phyloP scores from a whole-genome alignment of 192 early-diverging fungal species.

The Allomyces arbusculus region DNA sequence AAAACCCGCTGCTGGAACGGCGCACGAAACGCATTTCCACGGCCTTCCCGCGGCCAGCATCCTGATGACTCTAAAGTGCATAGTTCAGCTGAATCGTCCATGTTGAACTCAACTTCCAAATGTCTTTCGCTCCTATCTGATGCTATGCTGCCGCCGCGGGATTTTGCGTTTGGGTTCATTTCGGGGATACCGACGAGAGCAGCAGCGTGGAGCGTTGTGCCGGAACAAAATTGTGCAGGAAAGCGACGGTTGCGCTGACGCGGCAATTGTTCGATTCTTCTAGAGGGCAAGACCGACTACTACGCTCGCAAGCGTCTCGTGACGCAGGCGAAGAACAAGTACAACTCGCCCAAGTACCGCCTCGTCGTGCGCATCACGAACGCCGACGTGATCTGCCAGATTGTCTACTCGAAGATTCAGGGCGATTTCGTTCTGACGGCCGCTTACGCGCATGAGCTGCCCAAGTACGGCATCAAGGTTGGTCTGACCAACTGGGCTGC shows the following conservation, averaged over 20 bases:
- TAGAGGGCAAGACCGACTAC: constrained; percentile 99
- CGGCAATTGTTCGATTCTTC: background rate
- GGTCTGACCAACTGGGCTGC: constrained; percentile 99
- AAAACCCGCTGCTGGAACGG: no score
- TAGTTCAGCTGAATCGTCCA: constrained; percentile 8
- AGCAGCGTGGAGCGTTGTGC: no score
- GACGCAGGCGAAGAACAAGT: constrained; percentile 99
- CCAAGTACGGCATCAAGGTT: constrained; percentile 83
- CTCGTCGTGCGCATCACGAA: constrained; percentile 99
- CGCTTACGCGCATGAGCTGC: constrained; percentile 94
- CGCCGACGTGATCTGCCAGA: constrained; percentile 88
- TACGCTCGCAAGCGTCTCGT: constrained; percentile 96
- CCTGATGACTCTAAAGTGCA: constrained; percentile 4
- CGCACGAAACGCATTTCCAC: no score
- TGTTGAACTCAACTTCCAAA: constrained; percentile 1
- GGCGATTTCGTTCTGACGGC: constrained; percentile 88
- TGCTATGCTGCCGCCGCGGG: background rate
- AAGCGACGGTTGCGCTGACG: no score
- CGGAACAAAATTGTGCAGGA: no score
- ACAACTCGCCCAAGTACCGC: constrained; percentile 99
- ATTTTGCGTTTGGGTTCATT: no score
- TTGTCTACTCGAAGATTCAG: constrained; percentile 93
- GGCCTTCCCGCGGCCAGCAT: background rate
- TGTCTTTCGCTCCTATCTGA: constrained; percentile 89
- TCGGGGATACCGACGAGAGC: no score